Evolutionary conservation across 1,284 basidiomycete species (phyloP), one percentile per base, ranked within the genome.

Genomic region (Athelia psychrophila): DNA sequence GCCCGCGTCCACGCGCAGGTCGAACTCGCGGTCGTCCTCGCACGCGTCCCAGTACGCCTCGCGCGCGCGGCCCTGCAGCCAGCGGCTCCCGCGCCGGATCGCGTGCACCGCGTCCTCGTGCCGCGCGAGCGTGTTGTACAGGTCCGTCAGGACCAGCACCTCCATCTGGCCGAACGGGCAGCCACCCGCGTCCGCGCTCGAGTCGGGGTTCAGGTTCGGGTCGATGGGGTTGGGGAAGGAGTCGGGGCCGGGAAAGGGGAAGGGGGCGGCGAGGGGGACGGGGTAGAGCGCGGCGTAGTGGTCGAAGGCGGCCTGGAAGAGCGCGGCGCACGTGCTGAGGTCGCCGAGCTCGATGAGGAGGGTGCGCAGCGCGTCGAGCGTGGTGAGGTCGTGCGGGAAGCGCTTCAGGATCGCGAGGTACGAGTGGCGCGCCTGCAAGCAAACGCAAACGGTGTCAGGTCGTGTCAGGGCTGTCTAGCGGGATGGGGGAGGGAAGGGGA

Each of bases 1-100:
- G 53, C 44, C 68, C 60, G 56, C 65, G 5, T 75, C 78, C 12
- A 73, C 70, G 2, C n/a, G 16, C 38, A 78, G 66, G 61, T 95
- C 91, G 61, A 83, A 97, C 68, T 98, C 95, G 51, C 94, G 75
- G 65, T 98, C 95, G 64, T 97, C 96, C 33, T 83, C 80, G 51
- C 86, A 81, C 20, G 80, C 67, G 58, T 95, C 91, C 93, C 95
- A 97, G 51, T 86, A 86, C 51, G 74, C 79, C 64, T 91, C 84
- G 30, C 77, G 72, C n/a, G 71, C 74, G 32, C 95, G 74, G 0
- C 93, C 92, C 65, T 96, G 93, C 12, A 98, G 69, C 95, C 95
- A 98, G 45, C 96, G 73, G 48, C 84, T 87, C 0, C 94, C 95
- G 49, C 77, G 76, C 36, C 89, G 77, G 51, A 97, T 86, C 0